Evolutionary conservation across 371 early-diverging fungal genomes (phyloP), one percentile per base, ranked within the genome.

Genomic region (Circinella umbellata): DNA sequence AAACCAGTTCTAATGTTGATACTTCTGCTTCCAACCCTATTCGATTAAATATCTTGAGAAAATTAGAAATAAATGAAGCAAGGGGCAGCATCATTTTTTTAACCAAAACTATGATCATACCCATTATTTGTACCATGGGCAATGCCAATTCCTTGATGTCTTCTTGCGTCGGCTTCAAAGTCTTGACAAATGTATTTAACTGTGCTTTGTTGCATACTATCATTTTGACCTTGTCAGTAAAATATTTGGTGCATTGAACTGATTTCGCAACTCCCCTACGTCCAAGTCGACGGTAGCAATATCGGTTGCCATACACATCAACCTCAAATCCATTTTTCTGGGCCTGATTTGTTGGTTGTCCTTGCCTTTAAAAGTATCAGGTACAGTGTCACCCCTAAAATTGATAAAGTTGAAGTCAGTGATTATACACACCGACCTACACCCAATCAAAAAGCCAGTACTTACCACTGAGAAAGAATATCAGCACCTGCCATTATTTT

Each of bases 51-150:
- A 51, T 51, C 51, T 51, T 51, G 51, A n/a, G 6, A 51, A 51
- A 51, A 51, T 51, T 51, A 51, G 51, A 51, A 51, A 51, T 51
- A 3, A 51, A 51, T 51, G 51, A 51, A 51, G 51, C 51, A 51
- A 51, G 51, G 7, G 51, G 51, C 51, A 51, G n/a, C 14, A 51
- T 1, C 14, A n/a, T 51, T 51, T 51, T 49, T 51, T 51, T 51
- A 51, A 51, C 7, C 51, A 51, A 4, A 51, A 51, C 51, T 51
- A 4, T 51, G 7, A 51, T n/a, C 51, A 51, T 51, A 51, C 51
- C 51, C 51, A 51, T 51, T 51, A 51, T 51, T 51, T 51, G 51
- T 51, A 51, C 51, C 51, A 51, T 51, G 51, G 51, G 51, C 51
- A 51, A 51, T 8, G 51, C 2, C 4, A 51, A 51, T 51, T 51